These are phyloP conservation scores for Boletus mariae DNA, from an alignment of 1,284 basidiomycete species.

Conservation along the genomic window DNA sequence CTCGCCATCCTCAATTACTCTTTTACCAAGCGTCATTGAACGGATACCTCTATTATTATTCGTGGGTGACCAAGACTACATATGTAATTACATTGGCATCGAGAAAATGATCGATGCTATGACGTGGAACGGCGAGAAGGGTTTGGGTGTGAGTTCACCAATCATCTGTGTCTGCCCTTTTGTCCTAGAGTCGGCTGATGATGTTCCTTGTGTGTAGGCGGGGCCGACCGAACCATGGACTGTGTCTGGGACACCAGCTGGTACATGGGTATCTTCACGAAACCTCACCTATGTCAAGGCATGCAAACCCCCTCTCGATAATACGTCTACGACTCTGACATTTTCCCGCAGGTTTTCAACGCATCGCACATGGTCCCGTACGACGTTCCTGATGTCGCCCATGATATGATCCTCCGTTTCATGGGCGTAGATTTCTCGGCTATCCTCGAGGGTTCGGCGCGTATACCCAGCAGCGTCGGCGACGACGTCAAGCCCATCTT, in stretches of 20 bases:
- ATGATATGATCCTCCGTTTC: constrained; percentile 98
- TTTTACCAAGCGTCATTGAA: constrained; percentile 78
- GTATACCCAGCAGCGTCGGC: constrained; percentile 76
- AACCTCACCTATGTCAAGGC: constrained; percentile 95
- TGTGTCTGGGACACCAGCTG: constrained; percentile 75
- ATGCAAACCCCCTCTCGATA: neutral
- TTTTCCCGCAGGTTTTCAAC: constrained; percentile 61
- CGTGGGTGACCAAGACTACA: constrained; percentile 92
- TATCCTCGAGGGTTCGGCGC: constrained; percentile 70
- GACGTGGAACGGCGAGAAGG: constrained; percentile 83
- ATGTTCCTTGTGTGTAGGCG: constrained; percentile 42
- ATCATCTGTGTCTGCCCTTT: neutral
- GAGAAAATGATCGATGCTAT: constrained; percentile 82
- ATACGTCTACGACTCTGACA: neutral
- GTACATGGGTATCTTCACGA: constrained; percentile 86
- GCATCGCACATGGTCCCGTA: constrained; percentile 95
- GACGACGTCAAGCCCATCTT: constrained; percentile 59
- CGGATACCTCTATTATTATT: constrained; percentile 88
- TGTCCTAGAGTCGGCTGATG: neutral
- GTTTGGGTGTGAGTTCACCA: constrained; percentile 67
- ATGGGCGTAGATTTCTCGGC: constrained; percentile 85
- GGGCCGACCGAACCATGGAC: constrained; percentile 77
- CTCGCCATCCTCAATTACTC: constrained; percentile 70
- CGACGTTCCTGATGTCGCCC: constrained; percentile 84
- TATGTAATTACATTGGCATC: constrained; percentile 93